Evolutionary conservation across 1,284 basidiomycete species (phyloP), one percentile per base, ranked within the genome.

Genomic region (Malassezia psittaci): DNA sequence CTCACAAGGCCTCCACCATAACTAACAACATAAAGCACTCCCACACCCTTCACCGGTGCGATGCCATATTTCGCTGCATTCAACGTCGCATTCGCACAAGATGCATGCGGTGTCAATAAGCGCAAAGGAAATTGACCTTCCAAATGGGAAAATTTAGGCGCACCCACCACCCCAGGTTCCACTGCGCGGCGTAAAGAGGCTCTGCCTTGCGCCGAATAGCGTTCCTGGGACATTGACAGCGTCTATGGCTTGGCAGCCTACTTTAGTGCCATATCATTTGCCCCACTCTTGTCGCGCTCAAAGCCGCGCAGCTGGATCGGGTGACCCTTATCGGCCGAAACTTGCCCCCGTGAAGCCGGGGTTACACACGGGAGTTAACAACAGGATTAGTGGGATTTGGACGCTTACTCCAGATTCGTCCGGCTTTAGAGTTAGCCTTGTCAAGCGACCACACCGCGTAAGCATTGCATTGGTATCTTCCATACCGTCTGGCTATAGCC

Each of bases 1-100:
- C 85, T 83, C 29, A 98, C 88, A 5, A 96, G 81, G 0, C 93
- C 93, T 12, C 93, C 93, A 1, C 93, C 93, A 65, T 96, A 96
- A 19, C 83, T 84, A 50, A 96, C 77, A 29, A 89, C 78, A 69
- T 96, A 96, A 18, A 85, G 82, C 45, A 86, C 78, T 6, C 82
- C 84, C 13, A 90, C 79, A 18, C 77, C 62, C 32, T 66, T 74
- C 11, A 19, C 19, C 33, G 46, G 52, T 12, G 35, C 36, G 2
- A 11, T 43, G 4, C 29, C n/a, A 40, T 47, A 50, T 15, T 13
- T 35, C 4, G 54, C 54, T 7, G 54, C 52, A 24, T 29, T 38
- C 21, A 9, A 3, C 5, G 54, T 56, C 5, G 54, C 57, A 43
- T 51, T 49, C 5, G 19, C 16, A 16, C 36, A 16, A 4, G 54